Evolutionary conservation across 108 stramenopile genomes (phyloP).

Genomic region (Licmophora abbreviata): DNA sequence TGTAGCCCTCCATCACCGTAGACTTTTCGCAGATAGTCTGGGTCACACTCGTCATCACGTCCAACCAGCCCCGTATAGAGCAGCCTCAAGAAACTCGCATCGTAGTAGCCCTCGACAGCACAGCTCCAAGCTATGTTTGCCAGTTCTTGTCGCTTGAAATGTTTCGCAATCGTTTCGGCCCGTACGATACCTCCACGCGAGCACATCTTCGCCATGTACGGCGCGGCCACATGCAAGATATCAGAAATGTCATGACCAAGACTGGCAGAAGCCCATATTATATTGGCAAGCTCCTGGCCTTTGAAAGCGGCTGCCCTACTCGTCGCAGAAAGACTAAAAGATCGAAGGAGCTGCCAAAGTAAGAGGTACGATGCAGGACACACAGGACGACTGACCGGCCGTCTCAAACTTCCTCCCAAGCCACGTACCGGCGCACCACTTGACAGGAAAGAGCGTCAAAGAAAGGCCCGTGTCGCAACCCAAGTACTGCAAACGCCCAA

Average conservation of each 20-base stretch:
- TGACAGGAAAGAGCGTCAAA: conserved; percentile 31
- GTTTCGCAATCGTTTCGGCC: conserved; percentile 36
- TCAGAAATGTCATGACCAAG: conserved; percentile 35
- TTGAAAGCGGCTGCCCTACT: no score
- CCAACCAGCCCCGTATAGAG: conserved; percentile 63
- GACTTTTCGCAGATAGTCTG: conserved; percentile 13
- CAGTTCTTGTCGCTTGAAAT: conserved; percentile 66
- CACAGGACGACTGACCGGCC: no score
- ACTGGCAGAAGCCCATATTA: conserved; percentile 74
- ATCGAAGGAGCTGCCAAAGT: no score
- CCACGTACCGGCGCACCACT: conserved; percentile 23
- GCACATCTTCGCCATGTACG: conserved; percentile 27
- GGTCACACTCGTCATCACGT: conserved; percentile 25
- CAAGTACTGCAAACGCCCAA: conserved; percentile 69
- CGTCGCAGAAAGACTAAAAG: no score
- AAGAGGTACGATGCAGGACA: no score
- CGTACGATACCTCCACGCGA: conserved; percentile 11
- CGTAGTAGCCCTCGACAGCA: conserved; percentile 58
- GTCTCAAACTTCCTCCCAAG: no score
- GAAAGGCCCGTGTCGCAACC: conserved; percentile 52
- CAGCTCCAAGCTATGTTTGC: conserved; percentile 64
- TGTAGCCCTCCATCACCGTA: conserved; percentile 29
- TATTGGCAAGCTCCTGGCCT: conserved; percentile 71
- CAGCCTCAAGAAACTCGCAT: conserved; percentile 34
- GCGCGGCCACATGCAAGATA: conserved; percentile 34